Conservation (phyloP, 1,139 yeast species). For the Scheffersomyces parashehatae region DNA sequence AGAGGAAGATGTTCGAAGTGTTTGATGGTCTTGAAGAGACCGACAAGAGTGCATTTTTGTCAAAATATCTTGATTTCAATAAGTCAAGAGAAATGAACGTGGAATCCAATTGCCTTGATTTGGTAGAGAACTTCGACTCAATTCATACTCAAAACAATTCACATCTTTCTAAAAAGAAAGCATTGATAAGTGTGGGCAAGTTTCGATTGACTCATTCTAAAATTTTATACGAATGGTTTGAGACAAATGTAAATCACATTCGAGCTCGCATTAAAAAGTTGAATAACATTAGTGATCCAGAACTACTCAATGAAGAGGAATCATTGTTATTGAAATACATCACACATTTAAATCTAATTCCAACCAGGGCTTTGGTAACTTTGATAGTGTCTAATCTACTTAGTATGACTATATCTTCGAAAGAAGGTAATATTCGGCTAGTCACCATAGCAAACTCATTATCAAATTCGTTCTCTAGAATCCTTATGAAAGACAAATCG, state of each 20-base stretch:
- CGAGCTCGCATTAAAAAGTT: conserved; percentile 3
- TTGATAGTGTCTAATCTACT: conserved; percentile 23
- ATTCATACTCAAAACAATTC: conserved; percentile 4
- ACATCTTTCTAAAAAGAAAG: conserved; percentile 4
- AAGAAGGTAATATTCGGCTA: conserved; percentile 16
- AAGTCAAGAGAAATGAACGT: conserved; percentile 24
- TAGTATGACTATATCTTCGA: conserved; percentile 18
- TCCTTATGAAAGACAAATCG: conserved; percentile 13
- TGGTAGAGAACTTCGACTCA: conserved; percentile 13
- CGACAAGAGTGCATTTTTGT: conserved; percentile 18
- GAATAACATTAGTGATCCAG: conserved; percentile 3
- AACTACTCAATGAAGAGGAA: conserved; percentile 11
- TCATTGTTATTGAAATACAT: conserved; percentile 14
- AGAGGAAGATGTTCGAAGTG: conserved; percentile 16
- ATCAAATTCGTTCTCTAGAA: conserved; percentile 13
- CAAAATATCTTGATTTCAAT: conserved; percentile 25
- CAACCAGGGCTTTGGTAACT: conserved; percentile 19
- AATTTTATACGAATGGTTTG: conserved; percentile 16
- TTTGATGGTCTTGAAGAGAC: conserved; percentile 16
- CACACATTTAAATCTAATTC: conserved; percentile 19
- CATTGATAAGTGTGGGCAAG: conserved; percentile 5
- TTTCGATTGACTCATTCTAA: conserved; percentile 8
- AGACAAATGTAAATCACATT: conserved; percentile 5
- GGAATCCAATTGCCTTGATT: conserved; percentile 22
- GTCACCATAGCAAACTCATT: conserved; percentile 14